A percentile compares a stretch with the other conserved stretches of the same genome.
Evolutionary conservation across 2,329 filamentous ascomycete species (phyloP).

Genomic region (Phialocephala subalpina): DNA sequence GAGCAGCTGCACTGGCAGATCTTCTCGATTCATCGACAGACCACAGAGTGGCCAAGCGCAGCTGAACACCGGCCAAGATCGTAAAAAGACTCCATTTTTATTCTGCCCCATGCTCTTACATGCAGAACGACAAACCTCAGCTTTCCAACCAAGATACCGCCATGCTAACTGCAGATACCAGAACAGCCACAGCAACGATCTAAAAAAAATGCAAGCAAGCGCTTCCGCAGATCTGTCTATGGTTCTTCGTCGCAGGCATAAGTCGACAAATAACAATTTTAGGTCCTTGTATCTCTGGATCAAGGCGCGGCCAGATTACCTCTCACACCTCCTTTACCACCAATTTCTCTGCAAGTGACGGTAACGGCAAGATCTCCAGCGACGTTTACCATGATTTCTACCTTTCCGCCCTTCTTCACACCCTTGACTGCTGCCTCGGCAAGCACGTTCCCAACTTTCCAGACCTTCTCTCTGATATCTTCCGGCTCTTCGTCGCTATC

Average conservation of each 20-base stretch:
- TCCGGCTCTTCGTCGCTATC: conserved; percentile 83
- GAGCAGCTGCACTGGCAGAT: not conserved
- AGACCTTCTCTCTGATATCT: conserved; percentile 88
- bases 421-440: conserved; percentile 86
- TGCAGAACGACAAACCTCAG: not conserved
- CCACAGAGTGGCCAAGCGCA: not conserved
- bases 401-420: conserved; percentile 87
- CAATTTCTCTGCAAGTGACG: conserved; percentile 84
- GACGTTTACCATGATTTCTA: conserved; percentile 94
- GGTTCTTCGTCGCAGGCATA: not conserved
- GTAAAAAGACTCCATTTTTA: conserved; percentile 1
- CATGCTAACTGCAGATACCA: not conserved
- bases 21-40: not conserved
- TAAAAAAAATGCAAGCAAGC: conserved; percentile 7
- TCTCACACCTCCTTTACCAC: conserved; percentile 51
- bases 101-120: conserved; percentile 3
- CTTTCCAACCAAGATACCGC: conserved; percentile 8
- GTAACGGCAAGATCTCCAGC: conserved; percentile 80
- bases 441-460: conserved; percentile 84
- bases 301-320: conserved; percentile 41
- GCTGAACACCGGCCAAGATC: conserved; percentile 2
- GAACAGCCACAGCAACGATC: not conserved
- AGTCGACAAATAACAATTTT: not conserved
- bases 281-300: conserved; percentile 8
- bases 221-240: conserved; percentile 4